A percentile compares a stretch with the other conserved stretches of the same genome.
These are phyloP conservation scores for Melanogaster broomeanus DNA, from an alignment of 768 basidiomycete genomes.

Conservation along the genomic window DNA sequence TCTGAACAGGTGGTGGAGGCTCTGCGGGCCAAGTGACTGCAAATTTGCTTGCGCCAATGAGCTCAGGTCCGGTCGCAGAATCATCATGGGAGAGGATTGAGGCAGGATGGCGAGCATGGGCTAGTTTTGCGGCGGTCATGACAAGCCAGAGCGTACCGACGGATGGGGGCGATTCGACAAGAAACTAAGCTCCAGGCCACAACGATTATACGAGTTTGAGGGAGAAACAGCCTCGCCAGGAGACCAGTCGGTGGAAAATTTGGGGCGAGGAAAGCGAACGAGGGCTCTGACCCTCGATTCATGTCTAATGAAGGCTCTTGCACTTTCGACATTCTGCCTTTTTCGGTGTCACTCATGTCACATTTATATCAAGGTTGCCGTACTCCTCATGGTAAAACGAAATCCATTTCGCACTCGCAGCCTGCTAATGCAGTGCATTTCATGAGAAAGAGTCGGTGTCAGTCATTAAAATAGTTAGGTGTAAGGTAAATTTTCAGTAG, in stretches of 20 bases:
- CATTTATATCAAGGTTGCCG: conserved; percentile 11
- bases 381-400: conserved; percentile 24
- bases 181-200: conserved; percentile 17
- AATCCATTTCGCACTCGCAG: neutral
- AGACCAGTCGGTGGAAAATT: conserved; percentile 19
- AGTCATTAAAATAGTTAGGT: conserved; percentile 25
- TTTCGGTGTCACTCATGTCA: conserved; percentile 29
- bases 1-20: conserved; percentile 38
- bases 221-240: conserved; percentile 26
- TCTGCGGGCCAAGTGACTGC: conserved; percentile 60
- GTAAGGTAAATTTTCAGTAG: conserved; percentile 35
- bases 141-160: neutral
- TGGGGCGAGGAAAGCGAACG: conserved; percentile 12
- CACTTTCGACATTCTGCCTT: too few species aligned
- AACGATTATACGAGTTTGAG: conserved; percentile 10
- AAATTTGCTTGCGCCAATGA: conserved; percentile 55
- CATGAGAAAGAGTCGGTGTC: conserved; percentile 24
- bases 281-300: conserved; percentile 28
- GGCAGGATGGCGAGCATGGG: conserved; percentile 52
- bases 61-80: conserved; percentile 46
- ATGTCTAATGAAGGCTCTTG: conserved; percentile 26
- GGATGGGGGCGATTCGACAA: conserved; percentile 5
- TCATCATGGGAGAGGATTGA: conserved; percentile 39
- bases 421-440: conserved; percentile 22
- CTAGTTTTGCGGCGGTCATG: conserved; percentile 34